Conservation (phyloP, 306 rosid species). For the Luffa acutangula region DNA sequence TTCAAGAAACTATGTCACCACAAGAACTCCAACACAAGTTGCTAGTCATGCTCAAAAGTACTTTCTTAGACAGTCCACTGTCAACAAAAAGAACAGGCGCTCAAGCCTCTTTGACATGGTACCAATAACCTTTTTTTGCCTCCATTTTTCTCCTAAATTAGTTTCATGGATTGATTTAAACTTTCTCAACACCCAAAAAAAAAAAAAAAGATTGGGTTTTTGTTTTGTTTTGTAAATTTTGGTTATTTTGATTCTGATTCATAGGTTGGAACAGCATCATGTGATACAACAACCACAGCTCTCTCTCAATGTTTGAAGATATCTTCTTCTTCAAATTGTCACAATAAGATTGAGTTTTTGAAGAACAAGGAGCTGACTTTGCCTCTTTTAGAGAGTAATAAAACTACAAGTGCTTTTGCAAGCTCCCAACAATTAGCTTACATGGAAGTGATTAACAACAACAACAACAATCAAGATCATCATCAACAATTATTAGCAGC, state of each 20-base stretch:
- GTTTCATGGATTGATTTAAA: background rate
- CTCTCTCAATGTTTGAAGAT: background rate
- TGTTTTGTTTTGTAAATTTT: background rate
- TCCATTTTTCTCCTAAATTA: background rate
- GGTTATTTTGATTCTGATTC: background rate
- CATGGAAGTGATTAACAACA: background rate
- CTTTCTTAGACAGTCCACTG: conserved; percentile 47
- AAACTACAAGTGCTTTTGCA: background rate
- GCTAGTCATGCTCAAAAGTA: conserved; percentile 97
- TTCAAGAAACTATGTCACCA: conserved; percentile 56
- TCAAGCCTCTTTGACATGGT: conserved; percentile 85
- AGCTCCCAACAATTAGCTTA: background rate
- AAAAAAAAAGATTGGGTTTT: background rate
- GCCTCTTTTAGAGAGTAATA: background rate
- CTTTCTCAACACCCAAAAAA: background rate
- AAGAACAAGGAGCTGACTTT: background rate
- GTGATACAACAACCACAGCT: background rate
- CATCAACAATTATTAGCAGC: background rate
- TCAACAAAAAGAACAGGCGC: conserved; percentile 58
- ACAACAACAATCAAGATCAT: background rate
- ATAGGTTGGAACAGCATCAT: conserved; percentile 33
- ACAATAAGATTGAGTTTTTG: too few species aligned
- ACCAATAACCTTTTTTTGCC: background rate
- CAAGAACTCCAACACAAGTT: conserved; percentile 93
- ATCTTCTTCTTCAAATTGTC: background rate